Evolutionary conservation across 2,329 filamentous ascomycete genomes (phyloP).

Genomic region (Colletotrichum sansevieriae): DNA sequence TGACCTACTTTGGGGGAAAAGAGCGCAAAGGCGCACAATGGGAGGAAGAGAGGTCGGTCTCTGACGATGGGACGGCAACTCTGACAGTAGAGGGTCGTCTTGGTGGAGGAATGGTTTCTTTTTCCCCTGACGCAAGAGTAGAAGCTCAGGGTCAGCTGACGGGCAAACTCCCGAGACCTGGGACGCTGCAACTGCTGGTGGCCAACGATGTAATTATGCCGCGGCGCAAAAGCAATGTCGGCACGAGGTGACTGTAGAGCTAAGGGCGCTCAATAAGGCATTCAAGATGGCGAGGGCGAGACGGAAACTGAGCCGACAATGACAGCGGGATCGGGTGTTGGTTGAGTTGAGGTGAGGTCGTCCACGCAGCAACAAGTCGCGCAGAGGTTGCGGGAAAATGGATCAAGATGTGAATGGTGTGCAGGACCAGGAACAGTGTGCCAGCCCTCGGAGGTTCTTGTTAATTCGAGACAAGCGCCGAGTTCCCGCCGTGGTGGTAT

Average conservation of each 20-base stretch:
- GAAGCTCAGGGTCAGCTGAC: conserved; percentile 39
- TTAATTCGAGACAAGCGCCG: conserved; percentile 40
- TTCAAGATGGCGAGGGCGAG: background rate
- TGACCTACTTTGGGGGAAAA: conserved; percentile 28
- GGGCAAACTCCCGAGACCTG: conserved; percentile 20
- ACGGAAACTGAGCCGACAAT: conserved; percentile 33
- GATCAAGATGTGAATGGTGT: conserved; percentile 13
- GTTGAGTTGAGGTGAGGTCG: conserved; percentile 3
- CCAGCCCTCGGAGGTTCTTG: conserved; percentile 31
- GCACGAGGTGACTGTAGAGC: conserved; percentile 11
- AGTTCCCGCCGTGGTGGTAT: conserved; percentile 40
- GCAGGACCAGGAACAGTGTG: conserved; percentile 36
- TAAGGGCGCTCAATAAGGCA: conserved; percentile 13
- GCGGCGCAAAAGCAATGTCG: conserved; percentile 13
- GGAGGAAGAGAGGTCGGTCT: conserved; percentile 6
- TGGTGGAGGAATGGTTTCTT: conserved; percentile 15
- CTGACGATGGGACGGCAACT: conserved; percentile 23
- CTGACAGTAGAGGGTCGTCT: background rate
- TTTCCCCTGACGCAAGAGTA: conserved; percentile 11
- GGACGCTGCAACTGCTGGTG: conserved; percentile 20
- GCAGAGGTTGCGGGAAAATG: conserved; percentile 1
- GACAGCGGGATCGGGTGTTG: conserved; percentile 19
- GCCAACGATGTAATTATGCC: conserved; percentile 12
- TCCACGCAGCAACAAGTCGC: conserved; percentile 16
- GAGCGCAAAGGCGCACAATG: conserved; percentile 32